Conservation (phyloP, 306 rosid species). For the Rosa rugosa region DNA sequence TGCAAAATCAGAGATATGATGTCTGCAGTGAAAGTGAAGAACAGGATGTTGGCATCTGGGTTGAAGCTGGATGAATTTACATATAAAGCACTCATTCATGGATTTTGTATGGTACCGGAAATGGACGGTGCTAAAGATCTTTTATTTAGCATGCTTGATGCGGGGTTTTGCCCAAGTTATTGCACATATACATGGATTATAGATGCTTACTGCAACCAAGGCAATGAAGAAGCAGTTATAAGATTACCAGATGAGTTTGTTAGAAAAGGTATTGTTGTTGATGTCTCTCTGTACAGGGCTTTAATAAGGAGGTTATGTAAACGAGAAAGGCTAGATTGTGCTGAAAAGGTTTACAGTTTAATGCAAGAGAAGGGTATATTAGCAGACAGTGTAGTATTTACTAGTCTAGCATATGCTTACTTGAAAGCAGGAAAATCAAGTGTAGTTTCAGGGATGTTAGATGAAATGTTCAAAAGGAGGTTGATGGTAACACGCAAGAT, state of each 20-base stretch:
- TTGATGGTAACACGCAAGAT: constrained; percentile 66
- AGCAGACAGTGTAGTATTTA: constrained; percentile 65
- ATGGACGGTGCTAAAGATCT: constrained; percentile 60
- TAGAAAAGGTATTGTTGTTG: constrained; percentile 53
- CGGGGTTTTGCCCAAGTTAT: constrained; percentile 65
- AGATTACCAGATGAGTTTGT: constrained; percentile 61
- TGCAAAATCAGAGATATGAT: constrained; percentile 75
- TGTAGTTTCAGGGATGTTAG: constrained; percentile 46
- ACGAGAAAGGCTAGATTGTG: constrained; percentile 51
- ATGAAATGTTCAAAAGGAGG: constrained; percentile 66
- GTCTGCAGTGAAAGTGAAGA: constrained; percentile 77
- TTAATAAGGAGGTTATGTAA: constrained; percentile 78
- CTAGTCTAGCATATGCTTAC: constrained; percentile 70
- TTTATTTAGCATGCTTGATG: constrained; percentile 64
- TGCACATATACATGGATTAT: constrained; percentile 75
- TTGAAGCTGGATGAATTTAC: constrained; percentile 72
- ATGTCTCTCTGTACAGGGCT: constrained; percentile 74
- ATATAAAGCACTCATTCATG: constrained; percentile 76
- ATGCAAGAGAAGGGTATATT: constrained; percentile 60
- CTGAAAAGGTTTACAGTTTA: constrained; percentile 50
- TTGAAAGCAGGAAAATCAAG: constrained; percentile 61
- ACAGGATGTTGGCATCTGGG: constrained; percentile 73
- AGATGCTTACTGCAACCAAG: constrained; percentile 61
- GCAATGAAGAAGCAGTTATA: constrained; percentile 53
- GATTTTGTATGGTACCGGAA: constrained; percentile 62